phyloP scores from a whole-genome alignment of 805 yeast species.

The Lipomyces mesembrius region DNA sequence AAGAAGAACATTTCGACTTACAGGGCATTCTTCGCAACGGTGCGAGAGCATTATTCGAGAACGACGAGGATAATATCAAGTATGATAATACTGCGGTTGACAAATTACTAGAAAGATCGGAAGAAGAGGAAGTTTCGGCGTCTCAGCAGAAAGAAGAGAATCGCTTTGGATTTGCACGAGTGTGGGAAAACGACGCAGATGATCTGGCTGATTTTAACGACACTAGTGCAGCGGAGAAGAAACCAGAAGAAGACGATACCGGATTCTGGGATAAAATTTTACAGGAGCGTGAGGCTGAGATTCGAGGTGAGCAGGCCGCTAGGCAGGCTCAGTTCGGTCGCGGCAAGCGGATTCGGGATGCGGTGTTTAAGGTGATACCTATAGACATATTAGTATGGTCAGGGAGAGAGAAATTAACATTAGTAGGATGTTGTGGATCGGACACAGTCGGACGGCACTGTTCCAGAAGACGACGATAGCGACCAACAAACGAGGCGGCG shows the following conservation, averaged over 20 bases:
- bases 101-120: conserved; percentile 73
- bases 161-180: conserved; percentile 23
- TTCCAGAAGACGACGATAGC: neutral
- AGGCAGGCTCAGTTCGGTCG: conserved; percentile 26
- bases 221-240: conserved; percentile 1
- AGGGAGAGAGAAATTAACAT: neutral
- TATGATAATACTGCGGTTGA: conserved; percentile 72
- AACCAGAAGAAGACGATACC: conserved; percentile 16
- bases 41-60: conserved; percentile 60
- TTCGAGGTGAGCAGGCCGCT: neutral
- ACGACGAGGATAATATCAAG: conserved; percentile 57
- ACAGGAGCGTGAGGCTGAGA: conserved; percentile 21
- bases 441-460: neutral
- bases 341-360: conserved; percentile 27
- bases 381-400: neutral
- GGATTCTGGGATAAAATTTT: conserved; percentile 32
- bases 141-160: conserved; percentile 4
- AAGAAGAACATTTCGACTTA: conserved; percentile 65
- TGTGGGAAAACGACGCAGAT: conserved; percentile 28
- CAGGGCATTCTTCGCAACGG: conserved; percentile 47
- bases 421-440: neutral
- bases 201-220: conserved; percentile 14
- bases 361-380: neutral
- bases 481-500: neutral
- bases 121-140: conserved; percentile 4